phyloP scores from a whole-genome alignment of 1,139 yeast genomes.

The Tardiomyces digboiensis region DNA sequence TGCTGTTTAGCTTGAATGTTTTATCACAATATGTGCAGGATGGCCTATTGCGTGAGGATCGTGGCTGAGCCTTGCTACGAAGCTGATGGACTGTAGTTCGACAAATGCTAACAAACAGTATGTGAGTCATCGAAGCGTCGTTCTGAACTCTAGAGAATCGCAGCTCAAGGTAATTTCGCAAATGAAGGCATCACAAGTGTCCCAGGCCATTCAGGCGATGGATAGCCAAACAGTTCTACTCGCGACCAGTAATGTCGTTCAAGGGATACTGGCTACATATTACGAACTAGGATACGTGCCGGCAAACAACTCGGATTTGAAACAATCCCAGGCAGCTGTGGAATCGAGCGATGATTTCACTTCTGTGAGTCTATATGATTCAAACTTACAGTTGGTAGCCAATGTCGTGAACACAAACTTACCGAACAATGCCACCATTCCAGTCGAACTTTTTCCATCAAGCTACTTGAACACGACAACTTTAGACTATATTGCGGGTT shows the following conservation, averaged over 20 bases:
- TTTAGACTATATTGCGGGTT: background rate
- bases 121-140: conserved; percentile 55
- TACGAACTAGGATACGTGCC: conserved; percentile 16
- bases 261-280: conserved; percentile 16
- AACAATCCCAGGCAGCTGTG: conserved; percentile 13
- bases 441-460: background rate
- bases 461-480: background rate
- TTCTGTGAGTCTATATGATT: conserved; percentile 16
- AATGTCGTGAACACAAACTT: conserved; percentile 5
- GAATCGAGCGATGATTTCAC: conserved; percentile 19
- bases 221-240: conserved; percentile 45
- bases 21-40: too few relatives aligned
- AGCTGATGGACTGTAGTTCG: conserved; percentile 2
- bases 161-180: conserved; percentile 72
- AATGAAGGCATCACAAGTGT: conserved; percentile 68
- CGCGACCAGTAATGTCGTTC: conserved; percentile 20
- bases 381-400: conserved; percentile 8
- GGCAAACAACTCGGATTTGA: conserved; percentile 6
- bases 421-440: background rate
- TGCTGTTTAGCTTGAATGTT: background rate
- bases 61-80: conserved; percentile 1
- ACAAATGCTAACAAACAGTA: conserved; percentile 22
- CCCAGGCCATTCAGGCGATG: conserved; percentile 52
- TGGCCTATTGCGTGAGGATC: too few relatives aligned
- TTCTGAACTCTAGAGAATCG: conserved; percentile 55